Evolutionary conservation across 495 filamentous ascomycete genomes (phyloP), one percentile per base, ranked within the genome.

Genomic region (Aspergillus nanangensis): DNA sequence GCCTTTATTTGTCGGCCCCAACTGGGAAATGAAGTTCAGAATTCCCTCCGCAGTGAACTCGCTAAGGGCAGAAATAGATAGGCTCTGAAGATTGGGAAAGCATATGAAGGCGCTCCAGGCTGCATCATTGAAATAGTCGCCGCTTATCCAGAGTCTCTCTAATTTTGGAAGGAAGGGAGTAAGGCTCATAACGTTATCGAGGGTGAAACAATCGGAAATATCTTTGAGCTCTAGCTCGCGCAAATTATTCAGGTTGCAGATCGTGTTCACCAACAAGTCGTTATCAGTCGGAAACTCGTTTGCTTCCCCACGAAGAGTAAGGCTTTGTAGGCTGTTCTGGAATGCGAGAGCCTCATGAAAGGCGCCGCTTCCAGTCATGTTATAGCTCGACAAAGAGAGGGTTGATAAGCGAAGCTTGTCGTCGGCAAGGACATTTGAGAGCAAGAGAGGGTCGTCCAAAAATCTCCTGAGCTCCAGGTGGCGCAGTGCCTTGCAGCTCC

Each of bases 81-180:
- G 65, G 4, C 52, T 55, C 23, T 63, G 68, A 20, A 85, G 62
- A n/a, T 60, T 53, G 4, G 56, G 48, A 20, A 68, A 52, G 29
- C 58, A 45, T 8, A 76, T 38, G 21, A 76, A 65, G 3, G 55
- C 54, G 9, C 64, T 54, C 60, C 78, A 79, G 9, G 75, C 60
- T 32, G 63, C 65, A 48, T 84, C 75, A 0, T 74, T 67, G 22
- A 81, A 65, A 9, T 70, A 72, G 32, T 77, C 78, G 25, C 80
- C 78, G 42, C 75, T 71, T 19, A 74, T 67, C 52, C 67, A 74
- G 27, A 86, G 67, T 4, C 75, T 63, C 50, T 83, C 78, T 13
- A 88, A 64, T 3, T 61, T 51, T 0, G 66, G 62, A 22, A 84
- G 62, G 11, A 58, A 65, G 19, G 65, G 60, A 1, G 79, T 71